Evolutionary conservation across 208 protist species (phyloP).

Genomic region (Leishmania turanica): DNA sequence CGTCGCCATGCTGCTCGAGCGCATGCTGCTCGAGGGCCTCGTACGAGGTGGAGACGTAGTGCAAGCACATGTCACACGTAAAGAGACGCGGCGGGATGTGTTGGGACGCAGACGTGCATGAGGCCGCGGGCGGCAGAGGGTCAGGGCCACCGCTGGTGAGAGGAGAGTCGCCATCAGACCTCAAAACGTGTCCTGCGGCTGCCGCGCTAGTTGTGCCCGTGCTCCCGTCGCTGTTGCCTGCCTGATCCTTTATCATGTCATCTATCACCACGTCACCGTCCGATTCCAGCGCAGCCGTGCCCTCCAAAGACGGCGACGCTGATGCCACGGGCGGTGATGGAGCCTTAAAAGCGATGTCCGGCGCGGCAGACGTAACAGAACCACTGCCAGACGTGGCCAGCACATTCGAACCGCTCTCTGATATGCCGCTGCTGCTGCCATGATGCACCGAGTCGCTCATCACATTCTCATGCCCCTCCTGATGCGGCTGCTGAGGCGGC

Average conservation of each 20-base stretch:
- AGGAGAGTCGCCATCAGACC: neutral
- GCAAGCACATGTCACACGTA: slow-evolving; percentile 77
- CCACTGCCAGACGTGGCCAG: neutral
- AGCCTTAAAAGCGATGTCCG: neutral
- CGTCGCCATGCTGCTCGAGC: slow-evolving; percentile 47
- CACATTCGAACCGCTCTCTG: neutral
- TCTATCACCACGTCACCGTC: slow-evolving; percentile 1
- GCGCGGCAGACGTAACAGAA: neutral
- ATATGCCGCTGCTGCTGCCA: neutral
- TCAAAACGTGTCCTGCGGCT: neutral
- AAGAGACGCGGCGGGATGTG: slow-evolving; percentile 31
- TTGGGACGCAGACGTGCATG: neutral
- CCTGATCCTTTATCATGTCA: neutral
- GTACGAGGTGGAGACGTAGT: slow-evolving; percentile 49
- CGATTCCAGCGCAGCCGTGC: neutral
- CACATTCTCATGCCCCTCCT: neutral
- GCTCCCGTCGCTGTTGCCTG: neutral
- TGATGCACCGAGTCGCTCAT: neutral
- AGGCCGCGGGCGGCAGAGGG: neutral
- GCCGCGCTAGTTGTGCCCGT: neutral
- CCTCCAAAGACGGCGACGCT: neutral
- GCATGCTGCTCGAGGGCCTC: slow-evolving; percentile 61
- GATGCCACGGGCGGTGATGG: neutral
- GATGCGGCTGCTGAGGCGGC: neutral
- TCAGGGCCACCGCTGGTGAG: slow-evolving; percentile 1